Evolutionary conservation across 768 basidiomycete genomes (phyloP), one percentile per base, ranked within the genome.

Genomic region (Myochromella boudieri): DNA sequence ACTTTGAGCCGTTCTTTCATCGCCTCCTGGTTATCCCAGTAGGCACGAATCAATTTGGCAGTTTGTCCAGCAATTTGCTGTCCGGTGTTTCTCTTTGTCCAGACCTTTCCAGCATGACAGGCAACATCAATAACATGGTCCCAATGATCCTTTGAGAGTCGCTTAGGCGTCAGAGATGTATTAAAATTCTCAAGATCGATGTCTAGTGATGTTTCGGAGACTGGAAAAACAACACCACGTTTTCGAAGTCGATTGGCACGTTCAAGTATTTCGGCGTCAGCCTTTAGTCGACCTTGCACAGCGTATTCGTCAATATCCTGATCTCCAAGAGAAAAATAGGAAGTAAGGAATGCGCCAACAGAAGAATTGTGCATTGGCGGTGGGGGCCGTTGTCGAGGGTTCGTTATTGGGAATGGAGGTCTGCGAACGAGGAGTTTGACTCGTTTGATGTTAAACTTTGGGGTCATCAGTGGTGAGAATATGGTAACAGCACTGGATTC

Each of bases 11-110:
- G 80, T 24, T 85, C 84, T 45, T 83, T 84, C 58, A 74, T 80
- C 24, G 76, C 72, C 27, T 76, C 82, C 41, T 82, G 72, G 24
- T 68, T 72, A 54, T 88, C 90, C 81, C 90, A 97, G 62, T 95
- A 86, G 17, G 66, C 75, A 52, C 81, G 77, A 14, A 97, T 66
- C 54, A 80, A 80, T 26, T 68, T 71, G 2, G 89, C 85, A 46
- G 93, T 75, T 74, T 84, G 60, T 52, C 69, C 60, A 65, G 72
- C 63, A 50, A 76, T 63, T 60, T 78, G 53, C 52, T 53, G 61
- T 0, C 71, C 72, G 6, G 62, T 48, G 6, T 65, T 54, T 42
- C 64, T 60, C 50, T 62, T 68, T 9, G 53, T 55, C 48, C 59
- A 64, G 12, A 47, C 32, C 33, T 59, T 60, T 14, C 60, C 53